These are phyloP conservation scores for Candida tibetensis DNA, from an alignment of 805 yeast species.

Conservation along the genomic window DNA sequence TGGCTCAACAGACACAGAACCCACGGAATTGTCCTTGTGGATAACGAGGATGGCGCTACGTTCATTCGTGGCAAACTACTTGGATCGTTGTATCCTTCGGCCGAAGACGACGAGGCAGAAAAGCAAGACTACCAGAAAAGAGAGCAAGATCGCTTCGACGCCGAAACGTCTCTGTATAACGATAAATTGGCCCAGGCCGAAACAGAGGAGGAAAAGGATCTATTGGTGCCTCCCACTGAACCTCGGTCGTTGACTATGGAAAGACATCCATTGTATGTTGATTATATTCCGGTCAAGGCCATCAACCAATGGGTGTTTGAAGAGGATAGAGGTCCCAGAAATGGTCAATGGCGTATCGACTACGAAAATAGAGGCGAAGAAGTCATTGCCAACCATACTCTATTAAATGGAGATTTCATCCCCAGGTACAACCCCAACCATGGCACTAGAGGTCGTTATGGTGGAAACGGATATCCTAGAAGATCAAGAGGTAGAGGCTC, in stretches of 20 bases:
- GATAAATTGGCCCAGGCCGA: slow-evolving; percentile 16
- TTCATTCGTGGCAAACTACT: slow-evolving; percentile 32
- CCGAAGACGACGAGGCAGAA: slow-evolving; percentile 21
- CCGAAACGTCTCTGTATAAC: slow-evolving; percentile 9
- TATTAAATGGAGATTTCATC: slow-evolving; percentile 19
- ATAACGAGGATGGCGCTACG: slow-evolving; percentile 40
- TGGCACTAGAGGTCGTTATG: slow-evolving; percentile 8
- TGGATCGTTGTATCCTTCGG: slow-evolving; percentile 33
- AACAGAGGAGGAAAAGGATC: slow-evolving; percentile 9
- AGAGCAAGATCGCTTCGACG: slow-evolving; percentile 20
- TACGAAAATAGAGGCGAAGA: slow-evolving; percentile 34
- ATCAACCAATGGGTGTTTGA: slow-evolving; percentile 46
- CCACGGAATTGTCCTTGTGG: slow-evolving; percentile 42
- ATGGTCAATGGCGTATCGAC: slow-evolving; percentile 46
- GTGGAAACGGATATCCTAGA: slow-evolving; percentile 8
- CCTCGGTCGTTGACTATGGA: slow-evolving; percentile 15
- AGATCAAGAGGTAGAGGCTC: slow-evolving; percentile 8
- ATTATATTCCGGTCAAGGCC: slow-evolving; percentile 45
- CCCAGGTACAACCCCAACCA: slow-evolving; percentile 11
- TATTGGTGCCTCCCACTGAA: slow-evolving; percentile 13
- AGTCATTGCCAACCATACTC: slow-evolving; percentile 30
- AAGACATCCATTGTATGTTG: slow-evolving; percentile 34
- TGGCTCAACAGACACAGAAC: slow-evolving; percentile 43
- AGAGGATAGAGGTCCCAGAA: slow-evolving; percentile 42
- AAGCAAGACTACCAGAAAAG: slow-evolving; percentile 14